These are phyloP conservation scores for Pleurotus citrinopileatus DNA, from an alignment of 768 basidiomycete species.

Conservation along the genomic window DNA sequence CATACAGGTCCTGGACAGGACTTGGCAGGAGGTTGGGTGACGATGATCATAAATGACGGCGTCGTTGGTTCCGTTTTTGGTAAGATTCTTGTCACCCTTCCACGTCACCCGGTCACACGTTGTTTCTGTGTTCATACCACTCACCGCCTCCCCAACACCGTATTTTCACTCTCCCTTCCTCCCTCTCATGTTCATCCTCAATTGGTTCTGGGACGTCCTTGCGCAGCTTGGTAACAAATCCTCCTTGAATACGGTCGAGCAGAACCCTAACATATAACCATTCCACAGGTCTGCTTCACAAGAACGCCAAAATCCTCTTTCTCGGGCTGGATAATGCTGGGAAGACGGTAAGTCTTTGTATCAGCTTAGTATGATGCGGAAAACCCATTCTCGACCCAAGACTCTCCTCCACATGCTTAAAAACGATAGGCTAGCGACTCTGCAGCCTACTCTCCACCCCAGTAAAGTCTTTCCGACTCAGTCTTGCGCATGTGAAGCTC, in stretches of 20 bases:
- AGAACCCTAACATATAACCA: background rate
- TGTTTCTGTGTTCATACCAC: background rate
- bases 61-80: constrained; percentile 1
- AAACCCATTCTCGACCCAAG: constrained; percentile 47
- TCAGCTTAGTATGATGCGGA: constrained; percentile 3
- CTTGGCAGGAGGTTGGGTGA: too few relatives aligned
- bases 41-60: too few relatives aligned
- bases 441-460: constrained; percentile 98
- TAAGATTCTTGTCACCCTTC: constrained; percentile 1
- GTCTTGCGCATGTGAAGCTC: constrained; percentile 12
- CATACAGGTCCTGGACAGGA: too few relatives aligned
- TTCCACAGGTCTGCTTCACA: constrained; percentile 76
- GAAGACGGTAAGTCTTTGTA: constrained; percentile 75
- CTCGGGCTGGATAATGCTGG: constrained; percentile 98
- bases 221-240: constrained; percentile 76
- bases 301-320: constrained; percentile 99
- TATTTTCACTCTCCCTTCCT: too few relatives aligned
- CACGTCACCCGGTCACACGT: constrained; percentile 10
- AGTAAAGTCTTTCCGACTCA: constrained; percentile 51
- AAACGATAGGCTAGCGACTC: constrained; percentile 95
- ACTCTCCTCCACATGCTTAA: constrained; percentile 98
- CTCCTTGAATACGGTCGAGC: constrained; percentile 9
- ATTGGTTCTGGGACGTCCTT: constrained; percentile 98
- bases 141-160: constrained; percentile 1
- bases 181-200: constrained; percentile 72